Conservation (phyloP, 331 rosid species). For the Saraca asoca region DNA sequence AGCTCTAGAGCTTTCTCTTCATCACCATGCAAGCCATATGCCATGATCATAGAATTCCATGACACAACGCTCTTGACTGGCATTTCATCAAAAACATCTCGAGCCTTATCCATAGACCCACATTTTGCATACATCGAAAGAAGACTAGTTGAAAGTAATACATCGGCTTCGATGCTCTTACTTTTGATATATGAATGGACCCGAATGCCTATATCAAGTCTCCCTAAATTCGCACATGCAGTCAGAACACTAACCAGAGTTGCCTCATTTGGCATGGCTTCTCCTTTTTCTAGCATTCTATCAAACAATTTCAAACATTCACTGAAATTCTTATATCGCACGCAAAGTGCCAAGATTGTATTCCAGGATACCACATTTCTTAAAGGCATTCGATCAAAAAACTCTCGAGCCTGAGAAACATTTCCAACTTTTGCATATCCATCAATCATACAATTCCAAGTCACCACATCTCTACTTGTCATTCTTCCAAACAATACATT, state of each 20-base stretch:
- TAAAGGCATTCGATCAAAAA: slow-evolving; percentile 45
- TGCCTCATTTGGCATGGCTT: slow-evolving; percentile 60
- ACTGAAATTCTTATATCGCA: slow-evolving; percentile 40
- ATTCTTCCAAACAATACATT: slow-evolving; percentile 45
- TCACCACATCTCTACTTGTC: slow-evolving; percentile 50
- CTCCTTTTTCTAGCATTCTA: slow-evolving; percentile 49
- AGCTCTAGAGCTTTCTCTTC: slow-evolving; percentile 53
- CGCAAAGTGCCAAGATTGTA: slow-evolving; percentile 51
- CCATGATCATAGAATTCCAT: slow-evolving; percentile 79
- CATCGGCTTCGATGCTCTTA: slow-evolving; percentile 46
- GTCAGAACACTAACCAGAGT: slow-evolving; percentile 66
- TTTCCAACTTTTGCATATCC: slow-evolving; percentile 51
- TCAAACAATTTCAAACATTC: slow-evolving; percentile 55
- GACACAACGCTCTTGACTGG: slow-evolving; percentile 55
- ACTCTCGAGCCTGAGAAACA: slow-evolving; percentile 40
- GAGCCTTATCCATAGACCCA: slow-evolving; percentile 63
- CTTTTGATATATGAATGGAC: slow-evolving; percentile 58
- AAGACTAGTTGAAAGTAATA: slow-evolving; percentile 54
- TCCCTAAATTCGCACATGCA: slow-evolving; percentile 63
- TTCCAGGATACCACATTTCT: slow-evolving; percentile 64
- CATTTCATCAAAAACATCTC: slow-evolving; percentile 59
- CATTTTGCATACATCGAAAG: slow-evolving; percentile 75
- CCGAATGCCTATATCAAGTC: slow-evolving; percentile 48
- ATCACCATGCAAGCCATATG: slow-evolving; percentile 58
- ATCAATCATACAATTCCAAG: slow-evolving; percentile 66